A percentile compares a stretch with the other conserved stretches of the same genome.
phyloP scores from a whole-genome alignment of 1,284 basidiomycete genomes.

The Cryptococcus deneoformans region DNA sequence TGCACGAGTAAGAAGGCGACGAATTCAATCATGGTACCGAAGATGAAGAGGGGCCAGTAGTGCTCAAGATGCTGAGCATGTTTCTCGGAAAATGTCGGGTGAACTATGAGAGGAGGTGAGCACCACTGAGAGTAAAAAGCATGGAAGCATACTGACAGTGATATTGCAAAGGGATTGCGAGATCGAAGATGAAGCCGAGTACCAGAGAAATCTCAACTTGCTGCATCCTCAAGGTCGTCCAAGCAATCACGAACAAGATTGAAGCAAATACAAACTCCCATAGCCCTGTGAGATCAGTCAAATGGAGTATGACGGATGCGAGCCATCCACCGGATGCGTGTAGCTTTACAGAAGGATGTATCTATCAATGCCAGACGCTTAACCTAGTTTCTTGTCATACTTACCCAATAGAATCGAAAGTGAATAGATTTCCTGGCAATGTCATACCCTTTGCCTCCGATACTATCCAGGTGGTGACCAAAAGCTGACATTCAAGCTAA shows the following conservation, averaged over 20 bases:
- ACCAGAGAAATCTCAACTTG: slow-evolving; percentile 20
- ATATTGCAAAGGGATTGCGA: slow-evolving; percentile 29
- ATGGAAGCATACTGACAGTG: neutral
- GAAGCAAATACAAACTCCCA: slow-evolving; percentile 24
- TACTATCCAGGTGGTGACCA: too few species aligned
- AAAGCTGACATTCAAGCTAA: too few species aligned
- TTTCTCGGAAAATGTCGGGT: neutral
- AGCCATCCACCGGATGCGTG: slow-evolving; percentile 33
- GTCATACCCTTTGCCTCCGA: neutral
- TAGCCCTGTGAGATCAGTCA: slow-evolving; percentile 15
- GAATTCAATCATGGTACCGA: slow-evolving; percentile 20
- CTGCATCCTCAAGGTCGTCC: slow-evolving; percentile 21
- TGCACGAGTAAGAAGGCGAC: slow-evolving; percentile 20
- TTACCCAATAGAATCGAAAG: slow-evolving; percentile 13
- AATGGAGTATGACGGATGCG: slow-evolving; percentile 16
- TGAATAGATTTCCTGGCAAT: slow-evolving; percentile 7
- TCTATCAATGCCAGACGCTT: neutral
- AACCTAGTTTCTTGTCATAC: neutral
- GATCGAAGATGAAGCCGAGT: slow-evolving; percentile 22
- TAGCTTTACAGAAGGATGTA: slow-evolving; percentile 16
- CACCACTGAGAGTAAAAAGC: neutral
- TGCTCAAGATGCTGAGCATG: slow-evolving; percentile 13
- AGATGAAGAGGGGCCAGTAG: slow-evolving; percentile 29
- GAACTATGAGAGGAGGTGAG: neutral
- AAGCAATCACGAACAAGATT: slow-evolving; percentile 21